Base-by-base conservation (phyloP, 2,329 filamentous ascomycete genomes). In the Scedosporium aurantiacum region DNA sequence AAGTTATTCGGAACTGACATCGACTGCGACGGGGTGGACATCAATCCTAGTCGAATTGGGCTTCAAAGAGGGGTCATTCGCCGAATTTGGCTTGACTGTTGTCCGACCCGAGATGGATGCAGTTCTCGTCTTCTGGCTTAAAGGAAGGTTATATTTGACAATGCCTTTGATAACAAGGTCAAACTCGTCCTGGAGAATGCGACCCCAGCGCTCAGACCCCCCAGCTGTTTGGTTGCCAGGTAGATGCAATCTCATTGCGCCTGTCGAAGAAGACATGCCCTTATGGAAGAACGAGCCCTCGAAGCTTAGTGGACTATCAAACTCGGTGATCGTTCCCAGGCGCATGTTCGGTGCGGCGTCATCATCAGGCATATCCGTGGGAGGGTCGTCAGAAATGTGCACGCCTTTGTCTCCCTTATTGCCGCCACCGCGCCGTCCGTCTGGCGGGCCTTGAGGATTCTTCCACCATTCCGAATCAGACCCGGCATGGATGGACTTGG, bases 161-260 rank as follows among this genome's bases (percentile, higher is more conserved):
- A 94, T 89, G 23, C 94, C 94, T 67, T 94, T 87, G 50, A 99
- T 83, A 63, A 97, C 93, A 57, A 99, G 81, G 66, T 97, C 91
- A 67, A 97, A 99, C 54, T 93, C 90, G 72, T 97, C 89, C 65
- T 95, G 85, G 58, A 97, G 79, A 56, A 97, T 92, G 63, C 86
- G 83, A 71, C 96, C 91, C 94, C 94, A 99, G 12, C 92, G 85
- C 69, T 89, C 85, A 1, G 87, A 87, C 7, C 93, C 94, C 47
- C 89, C 89, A 52, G 91, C 86, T 0, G 94, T 97, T 67, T 86
- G 86, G 72, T 97, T 99, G 3, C 93, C 92, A 0, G 94, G 94
- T 61, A 88, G 85, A 27, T 80, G 76, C 3, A 99, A 82, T 45
- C 93, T 88, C 66, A 99, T 84, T 69, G 94, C 89, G 32, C 91